A percentile compares a stretch with the other conserved stretches of the same genome.
These are phyloP conservation scores for Prunus armeniaca DNA, from an alignment of 306 rosid species.

Conservation along the genomic window DNA sequence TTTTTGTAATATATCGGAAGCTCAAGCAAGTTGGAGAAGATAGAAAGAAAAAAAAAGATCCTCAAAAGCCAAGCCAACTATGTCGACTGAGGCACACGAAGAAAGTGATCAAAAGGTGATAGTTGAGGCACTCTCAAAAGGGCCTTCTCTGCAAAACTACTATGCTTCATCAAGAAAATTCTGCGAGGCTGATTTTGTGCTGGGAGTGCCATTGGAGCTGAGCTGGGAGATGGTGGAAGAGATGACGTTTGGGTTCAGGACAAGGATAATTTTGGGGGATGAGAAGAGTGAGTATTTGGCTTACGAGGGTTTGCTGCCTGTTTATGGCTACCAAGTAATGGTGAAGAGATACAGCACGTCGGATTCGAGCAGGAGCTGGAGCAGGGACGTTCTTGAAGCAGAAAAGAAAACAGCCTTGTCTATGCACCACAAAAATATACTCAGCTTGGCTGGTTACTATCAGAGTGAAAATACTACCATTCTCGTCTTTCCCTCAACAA, in stretches of 20 bases:
- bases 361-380: neutral
- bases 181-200: neutral
- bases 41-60: neutral
- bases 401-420: conserved; percentile 26
- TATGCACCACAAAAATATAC: conserved; percentile 27
- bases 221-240: conserved; percentile 21
- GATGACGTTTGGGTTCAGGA: conserved; percentile 12
- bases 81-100: neutral
- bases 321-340: neutral
- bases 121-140: neutral
- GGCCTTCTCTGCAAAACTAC: neutral
- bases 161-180: neutral
- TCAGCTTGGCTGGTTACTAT: conserved; percentile 7
- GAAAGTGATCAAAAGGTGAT: neutral
- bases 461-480: neutral
- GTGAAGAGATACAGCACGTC: conserved; percentile 7
- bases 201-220: conserved; percentile 14
- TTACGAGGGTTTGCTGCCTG: conserved; percentile 9
- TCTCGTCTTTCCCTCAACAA: conserved; percentile 17
- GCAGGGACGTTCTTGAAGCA: conserved; percentile 5
- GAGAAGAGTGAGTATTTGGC: neutral
- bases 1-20: neutral
- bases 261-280: neutral
- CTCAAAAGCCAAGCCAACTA: neutral
- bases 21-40: neutral